phyloP scores from a whole-genome alignment of 2,329 filamentous ascomycete species.

The Chrysosphaeria jannelii region DNA sequence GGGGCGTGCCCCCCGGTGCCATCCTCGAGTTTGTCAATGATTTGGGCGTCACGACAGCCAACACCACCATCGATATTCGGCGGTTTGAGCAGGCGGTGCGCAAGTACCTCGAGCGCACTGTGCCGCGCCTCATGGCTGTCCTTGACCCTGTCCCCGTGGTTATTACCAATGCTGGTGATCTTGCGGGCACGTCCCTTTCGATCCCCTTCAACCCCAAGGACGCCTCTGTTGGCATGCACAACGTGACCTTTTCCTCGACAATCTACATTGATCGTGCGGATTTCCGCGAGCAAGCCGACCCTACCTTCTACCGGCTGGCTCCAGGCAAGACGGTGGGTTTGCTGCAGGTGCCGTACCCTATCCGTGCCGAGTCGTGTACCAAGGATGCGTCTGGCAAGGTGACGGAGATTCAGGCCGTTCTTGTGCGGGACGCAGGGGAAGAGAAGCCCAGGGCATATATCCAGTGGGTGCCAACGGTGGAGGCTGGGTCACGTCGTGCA shows the following conservation, averaged over 20 bases:
- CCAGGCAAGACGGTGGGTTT: conserved; percentile 43
- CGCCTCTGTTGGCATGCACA: conserved; percentile 30
- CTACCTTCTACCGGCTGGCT: conserved; percentile 50
- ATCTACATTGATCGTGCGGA: conserved; percentile 65
- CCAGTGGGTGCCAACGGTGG: conserved; percentile 45
- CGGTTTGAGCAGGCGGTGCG: conserved; percentile 71
- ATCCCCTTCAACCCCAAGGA: conserved; percentile 66
- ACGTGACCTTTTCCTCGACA: conserved; percentile 35
- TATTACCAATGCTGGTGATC: conserved; percentile 45
- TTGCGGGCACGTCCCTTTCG: conserved; percentile 24
- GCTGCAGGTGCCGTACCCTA: conserved; percentile 36
- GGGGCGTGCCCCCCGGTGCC: conserved; percentile 67
- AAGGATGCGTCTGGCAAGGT: conserved; percentile 24
- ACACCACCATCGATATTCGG: conserved; percentile 47
- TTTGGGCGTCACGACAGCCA: conserved; percentile 63
- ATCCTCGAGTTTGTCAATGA: conserved; percentile 78
- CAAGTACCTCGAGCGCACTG: conserved; percentile 61
- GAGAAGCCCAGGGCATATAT: conserved; percentile 58
- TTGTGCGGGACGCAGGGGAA: conserved; percentile 40
- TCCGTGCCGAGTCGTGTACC: conserved; percentile 35
- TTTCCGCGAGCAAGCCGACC: conserved; percentile 41
- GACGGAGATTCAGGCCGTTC: conserved; percentile 32
- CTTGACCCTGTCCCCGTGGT: conserved; percentile 60
- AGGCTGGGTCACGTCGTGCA: conserved; percentile 30
- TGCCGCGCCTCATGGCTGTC: conserved; percentile 70